A percentile compares a stretch with the other conserved stretches of the same genome.
These are phyloP conservation scores for Podaxis pistillaris DNA, from an alignment of 768 basidiomycete species.

Conservation along the genomic window DNA sequence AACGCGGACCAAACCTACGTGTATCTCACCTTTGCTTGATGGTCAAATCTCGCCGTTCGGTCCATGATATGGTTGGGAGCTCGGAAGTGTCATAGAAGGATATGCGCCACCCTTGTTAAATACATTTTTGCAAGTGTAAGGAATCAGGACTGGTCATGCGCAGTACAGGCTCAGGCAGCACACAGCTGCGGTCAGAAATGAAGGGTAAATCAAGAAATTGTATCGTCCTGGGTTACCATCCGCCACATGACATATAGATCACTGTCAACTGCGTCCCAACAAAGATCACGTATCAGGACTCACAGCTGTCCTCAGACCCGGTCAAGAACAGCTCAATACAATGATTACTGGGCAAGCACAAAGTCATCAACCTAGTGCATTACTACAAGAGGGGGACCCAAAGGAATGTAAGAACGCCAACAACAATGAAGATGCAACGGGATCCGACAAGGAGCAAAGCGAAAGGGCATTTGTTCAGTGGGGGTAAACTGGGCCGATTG, in stretches of 20 bases:
- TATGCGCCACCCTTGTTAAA: not conserved
- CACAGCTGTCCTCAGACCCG: not conserved
- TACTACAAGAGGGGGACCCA: constrained; percentile 5
- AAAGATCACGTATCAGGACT: not conserved
- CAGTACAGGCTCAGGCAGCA: not conserved
- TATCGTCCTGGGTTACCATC: not conserved
- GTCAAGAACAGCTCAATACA: not conserved
- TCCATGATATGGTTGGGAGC: not conserved
- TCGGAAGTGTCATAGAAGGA: not conserved
- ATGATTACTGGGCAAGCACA: not conserved
- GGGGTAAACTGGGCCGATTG: not conserved
- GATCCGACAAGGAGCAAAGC: not conserved
- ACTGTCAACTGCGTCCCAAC: not conserved
- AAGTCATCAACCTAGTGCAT: constrained; percentile 6
- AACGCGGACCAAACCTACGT: not conserved
- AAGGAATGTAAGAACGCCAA: not conserved
- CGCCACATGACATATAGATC: not conserved
- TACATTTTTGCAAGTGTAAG: not conserved
- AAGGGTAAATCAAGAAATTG: not conserved
- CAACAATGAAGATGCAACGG: not conserved
- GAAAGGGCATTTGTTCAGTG: not conserved
- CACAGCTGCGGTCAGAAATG: not conserved
- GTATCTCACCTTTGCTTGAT: constrained; percentile 7
- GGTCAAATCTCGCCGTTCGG: constrained; percentile 3
- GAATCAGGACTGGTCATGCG: not conserved